Percentiles rank a stretch among this genome's conserved stretches.
Evolutionary conservation across 805 yeast species (phyloP).

Genomic region (Hanseniaspora pseudoguilliermondii): DNA sequence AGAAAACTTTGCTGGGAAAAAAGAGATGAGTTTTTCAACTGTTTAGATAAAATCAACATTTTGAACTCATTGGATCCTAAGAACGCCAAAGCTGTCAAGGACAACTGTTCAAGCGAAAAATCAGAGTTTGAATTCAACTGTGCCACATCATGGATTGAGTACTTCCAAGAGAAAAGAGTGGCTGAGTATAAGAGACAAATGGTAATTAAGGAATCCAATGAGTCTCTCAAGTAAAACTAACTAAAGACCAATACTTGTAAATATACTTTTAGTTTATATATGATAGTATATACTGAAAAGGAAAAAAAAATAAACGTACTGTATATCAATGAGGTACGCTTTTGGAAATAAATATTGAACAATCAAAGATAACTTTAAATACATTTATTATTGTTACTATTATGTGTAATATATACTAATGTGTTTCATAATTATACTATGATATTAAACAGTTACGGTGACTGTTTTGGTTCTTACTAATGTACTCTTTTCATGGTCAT

Average conservation of each 20-base stretch:
- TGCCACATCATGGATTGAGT: constrained; percentile 75
- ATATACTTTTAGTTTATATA: no score
- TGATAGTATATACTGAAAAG: no score
- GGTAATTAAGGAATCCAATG: constrained; percentile 58
- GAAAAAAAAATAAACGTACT: no score
- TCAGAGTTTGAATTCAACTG: constrained; percentile 59
- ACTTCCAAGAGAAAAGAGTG: constrained; percentile 81
- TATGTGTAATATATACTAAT: neutral
- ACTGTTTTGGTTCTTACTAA: neutral
- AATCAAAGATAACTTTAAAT: no score
- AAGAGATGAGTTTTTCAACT: constrained; percentile 63
- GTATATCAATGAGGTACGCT: no score
- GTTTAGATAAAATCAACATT: constrained; percentile 57
- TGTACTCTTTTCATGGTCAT: neutral
- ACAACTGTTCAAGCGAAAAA: constrained; percentile 46
- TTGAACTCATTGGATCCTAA: constrained; percentile 55
- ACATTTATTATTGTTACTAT: no score
- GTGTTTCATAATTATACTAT: neutral
- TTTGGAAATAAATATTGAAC: no score
- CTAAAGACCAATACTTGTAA: no score
- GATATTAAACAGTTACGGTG: neutral
- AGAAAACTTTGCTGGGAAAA: constrained; percentile 82
- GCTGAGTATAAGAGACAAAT: constrained; percentile 58
- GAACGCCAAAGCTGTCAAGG: constrained; percentile 34
- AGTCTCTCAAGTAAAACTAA: constrained; percentile 16